phyloP scores from a whole-genome alignment of 768 basidiomycete genomes.

The Boletus rubroflammeus region DNA sequence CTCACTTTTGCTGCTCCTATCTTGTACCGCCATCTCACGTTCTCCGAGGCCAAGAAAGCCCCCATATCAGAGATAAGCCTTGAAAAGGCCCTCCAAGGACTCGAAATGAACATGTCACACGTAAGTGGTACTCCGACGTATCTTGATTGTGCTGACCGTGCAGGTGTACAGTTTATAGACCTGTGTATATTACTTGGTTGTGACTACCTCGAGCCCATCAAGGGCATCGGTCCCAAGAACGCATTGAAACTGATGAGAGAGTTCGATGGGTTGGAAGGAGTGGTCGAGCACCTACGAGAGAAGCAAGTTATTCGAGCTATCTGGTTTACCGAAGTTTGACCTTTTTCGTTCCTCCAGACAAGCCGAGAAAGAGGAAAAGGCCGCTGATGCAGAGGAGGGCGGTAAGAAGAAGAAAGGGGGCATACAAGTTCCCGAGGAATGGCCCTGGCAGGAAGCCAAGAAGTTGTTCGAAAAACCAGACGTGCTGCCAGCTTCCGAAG shows the following conservation, averaged over 20 bases:
- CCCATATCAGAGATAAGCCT: constrained; percentile 93
- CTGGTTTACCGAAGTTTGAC: background rate
- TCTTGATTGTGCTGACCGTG: background rate
- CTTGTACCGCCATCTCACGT: constrained; percentile 92
- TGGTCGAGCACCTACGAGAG: constrained; percentile 74
- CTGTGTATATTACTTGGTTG: constrained; percentile 95
- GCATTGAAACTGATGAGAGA: constrained; percentile 92
- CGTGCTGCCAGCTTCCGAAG: constrained; percentile 77
- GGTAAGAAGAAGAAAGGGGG: constrained; percentile 61
- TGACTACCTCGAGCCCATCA: constrained; percentile 99
- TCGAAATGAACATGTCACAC: constrained; percentile 90
- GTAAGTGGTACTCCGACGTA: constrained; percentile 35
- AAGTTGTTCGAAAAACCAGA: constrained; percentile 87
- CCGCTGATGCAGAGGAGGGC: constrained; percentile 39
- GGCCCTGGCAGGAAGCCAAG: constrained; percentile 97
- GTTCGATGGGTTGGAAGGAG: constrained; percentile 62
- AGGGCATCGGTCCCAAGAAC: constrained; percentile 92
- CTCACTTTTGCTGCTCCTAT: constrained; percentile 93
- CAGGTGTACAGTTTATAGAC: constrained; percentile 75
- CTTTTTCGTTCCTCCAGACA: constrained; percentile 19
- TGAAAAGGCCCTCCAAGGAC: constrained; percentile 75
- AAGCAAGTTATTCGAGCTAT: constrained; percentile 45
- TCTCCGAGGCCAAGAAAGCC: constrained; percentile 95
- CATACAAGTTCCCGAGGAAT: constrained; percentile 83
- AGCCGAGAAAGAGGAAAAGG: constrained; percentile 41